phyloP scores from a whole-genome alignment of 2,329 filamentous ascomycete genomes.

The Microsporum ferrugineum region DNA sequence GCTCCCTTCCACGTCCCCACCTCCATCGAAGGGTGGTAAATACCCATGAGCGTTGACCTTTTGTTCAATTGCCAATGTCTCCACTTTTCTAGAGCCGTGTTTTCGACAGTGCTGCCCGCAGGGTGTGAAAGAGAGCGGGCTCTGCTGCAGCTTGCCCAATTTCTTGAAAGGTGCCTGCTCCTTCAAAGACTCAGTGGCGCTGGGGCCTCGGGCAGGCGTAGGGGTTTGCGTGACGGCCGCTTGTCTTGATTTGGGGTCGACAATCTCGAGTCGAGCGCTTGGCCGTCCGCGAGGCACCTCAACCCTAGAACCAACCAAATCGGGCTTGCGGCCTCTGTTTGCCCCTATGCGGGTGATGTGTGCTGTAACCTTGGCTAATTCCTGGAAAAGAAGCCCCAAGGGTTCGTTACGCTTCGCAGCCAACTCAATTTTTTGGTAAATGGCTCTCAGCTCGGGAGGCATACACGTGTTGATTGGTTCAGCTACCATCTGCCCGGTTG shows the following conservation, averaged over 20 bases:
- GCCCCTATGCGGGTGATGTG: constrained; percentile 6
- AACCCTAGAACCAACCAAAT: background rate
- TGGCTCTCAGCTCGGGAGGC: constrained; percentile 17
- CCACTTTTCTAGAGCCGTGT: constrained; percentile 19
- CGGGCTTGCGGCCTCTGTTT: background rate
- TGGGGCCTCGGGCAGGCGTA: background rate
- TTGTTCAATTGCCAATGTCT: constrained; percentile 20
- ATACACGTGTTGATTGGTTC: background rate
- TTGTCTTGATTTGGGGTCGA: background rate
- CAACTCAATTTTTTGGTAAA: constrained; percentile 24
- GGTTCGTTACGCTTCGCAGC: constrained; percentile 21
- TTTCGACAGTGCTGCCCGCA: constrained; percentile 16
- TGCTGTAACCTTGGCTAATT: constrained; percentile 16
- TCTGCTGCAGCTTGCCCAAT: background rate
- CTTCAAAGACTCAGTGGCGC: background rate
- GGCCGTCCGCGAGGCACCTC: background rate
- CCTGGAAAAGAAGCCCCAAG: constrained; percentile 21
- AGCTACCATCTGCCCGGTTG: background rate
- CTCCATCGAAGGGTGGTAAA: constrained; percentile 23
- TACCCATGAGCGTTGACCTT: constrained; percentile 23
- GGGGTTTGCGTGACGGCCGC: background rate
- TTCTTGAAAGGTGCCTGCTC: background rate
- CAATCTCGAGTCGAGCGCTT: background rate
- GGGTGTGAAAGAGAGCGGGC: constrained; percentile 17
- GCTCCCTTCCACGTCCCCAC: constrained; percentile 13